phyloP scores from a whole-genome alignment of 805 yeast genomes.

The Wickerhamiella qilinensis region DNA sequence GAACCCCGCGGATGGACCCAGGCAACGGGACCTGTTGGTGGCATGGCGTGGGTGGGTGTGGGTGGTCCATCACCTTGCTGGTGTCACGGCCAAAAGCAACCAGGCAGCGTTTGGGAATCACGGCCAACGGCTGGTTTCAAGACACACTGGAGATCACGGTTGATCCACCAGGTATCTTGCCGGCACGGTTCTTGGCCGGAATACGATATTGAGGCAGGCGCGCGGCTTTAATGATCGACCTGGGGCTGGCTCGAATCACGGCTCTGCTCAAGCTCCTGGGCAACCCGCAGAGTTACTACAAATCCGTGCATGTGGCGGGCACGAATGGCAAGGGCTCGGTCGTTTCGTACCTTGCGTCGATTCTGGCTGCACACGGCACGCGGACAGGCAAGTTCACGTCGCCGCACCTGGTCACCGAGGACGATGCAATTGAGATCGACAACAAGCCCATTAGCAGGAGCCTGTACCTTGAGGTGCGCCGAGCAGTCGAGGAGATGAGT shows the following conservation, averaged over 20 bases:
- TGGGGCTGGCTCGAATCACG: slow-evolving; percentile 39
- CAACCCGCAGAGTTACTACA: slow-evolving; percentile 48
- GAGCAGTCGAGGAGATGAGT: slow-evolving; percentile 29
- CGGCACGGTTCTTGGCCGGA: no score
- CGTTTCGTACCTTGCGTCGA: slow-evolving; percentile 60
- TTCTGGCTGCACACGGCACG: slow-evolving; percentile 33
- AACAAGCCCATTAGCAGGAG: slow-evolving; percentile 34
- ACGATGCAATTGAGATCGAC: slow-evolving; percentile 62
- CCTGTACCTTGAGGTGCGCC: slow-evolving; percentile 32
- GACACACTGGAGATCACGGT: no score
- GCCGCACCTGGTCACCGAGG: slow-evolving; percentile 61
- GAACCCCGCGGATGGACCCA: no score
- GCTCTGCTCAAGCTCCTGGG: slow-evolving; percentile 36
- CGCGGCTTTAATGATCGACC: slow-evolving; percentile 31
- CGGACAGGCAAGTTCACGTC: slow-evolving; percentile 71
- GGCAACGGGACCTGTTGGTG: neutral
- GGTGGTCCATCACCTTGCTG: no score
- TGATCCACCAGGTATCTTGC: no score
- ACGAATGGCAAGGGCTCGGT: slow-evolving; percentile 96
- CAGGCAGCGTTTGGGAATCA: no score
- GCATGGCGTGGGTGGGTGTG: neutral
- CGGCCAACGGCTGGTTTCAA: no score
- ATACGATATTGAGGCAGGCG: no score
- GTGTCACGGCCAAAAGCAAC: no score
- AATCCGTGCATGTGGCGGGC: slow-evolving; percentile 83